Evolutionary conservation across 768 basidiomycete species (phyloP).

Genomic region (Hortiboletus campestris): DNA sequence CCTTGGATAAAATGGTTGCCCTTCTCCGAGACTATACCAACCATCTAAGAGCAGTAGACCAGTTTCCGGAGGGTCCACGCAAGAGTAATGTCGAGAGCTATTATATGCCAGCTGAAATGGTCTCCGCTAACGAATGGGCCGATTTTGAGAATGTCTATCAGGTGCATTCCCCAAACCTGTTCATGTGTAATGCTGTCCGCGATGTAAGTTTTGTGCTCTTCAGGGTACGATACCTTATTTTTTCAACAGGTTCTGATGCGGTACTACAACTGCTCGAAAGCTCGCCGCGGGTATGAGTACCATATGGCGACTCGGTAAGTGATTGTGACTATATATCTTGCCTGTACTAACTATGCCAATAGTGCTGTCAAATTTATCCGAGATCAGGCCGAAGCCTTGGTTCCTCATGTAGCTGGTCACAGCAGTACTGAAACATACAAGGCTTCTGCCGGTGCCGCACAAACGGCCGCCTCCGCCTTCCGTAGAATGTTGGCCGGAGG

Average conservation of each 20-base stretch:
- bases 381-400: slow-evolving; percentile 64
- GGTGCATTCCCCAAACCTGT: slow-evolving; percentile 81
- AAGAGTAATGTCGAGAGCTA: slow-evolving; percentile 46
- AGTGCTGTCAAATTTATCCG: slow-evolving; percentile 86
- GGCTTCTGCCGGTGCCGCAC: slow-evolving; percentile 45
- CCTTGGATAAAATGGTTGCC: slow-evolving; percentile 49
- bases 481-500: slow-evolving; percentile 64
- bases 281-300: slow-evolving; percentile 78
- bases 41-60: slow-evolving; percentile 49
- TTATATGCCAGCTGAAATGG: slow-evolving; percentile 64
- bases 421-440: slow-evolving; percentile 27
- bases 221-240: neutral
- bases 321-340: neutral
- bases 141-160: slow-evolving; percentile 92
- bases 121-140: slow-evolving; percentile 68
- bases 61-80: slow-evolving; percentile 28
- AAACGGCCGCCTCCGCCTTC: slow-evolving; percentile 64
- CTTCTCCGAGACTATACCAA: slow-evolving; percentile 61
- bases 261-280: slow-evolving; percentile 82
- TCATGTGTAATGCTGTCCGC: slow-evolving; percentile 71
- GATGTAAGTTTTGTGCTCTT: slow-evolving; percentile 52
- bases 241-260: slow-evolving; percentile 70
- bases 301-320: slow-evolving; percentile 81
- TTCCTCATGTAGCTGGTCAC: slow-evolving; percentile 12
- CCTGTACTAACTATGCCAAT: slow-evolving; percentile 5